Conservation (phyloP, 2,329 filamentous ascomycete genomes). For the Penicillium expansum region DNA sequence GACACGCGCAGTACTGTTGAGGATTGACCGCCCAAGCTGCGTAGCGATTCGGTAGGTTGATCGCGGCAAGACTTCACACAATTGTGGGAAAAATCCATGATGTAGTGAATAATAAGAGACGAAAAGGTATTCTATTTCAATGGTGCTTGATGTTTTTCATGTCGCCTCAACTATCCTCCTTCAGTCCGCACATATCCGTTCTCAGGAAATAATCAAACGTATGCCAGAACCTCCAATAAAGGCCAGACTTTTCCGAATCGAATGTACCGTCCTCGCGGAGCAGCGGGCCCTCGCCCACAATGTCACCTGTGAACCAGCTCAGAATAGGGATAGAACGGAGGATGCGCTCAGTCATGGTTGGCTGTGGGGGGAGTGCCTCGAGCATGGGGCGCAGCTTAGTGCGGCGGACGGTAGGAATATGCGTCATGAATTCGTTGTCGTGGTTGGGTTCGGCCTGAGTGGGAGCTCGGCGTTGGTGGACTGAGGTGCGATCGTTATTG, state of each 20-base stretch:
- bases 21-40: background rate
- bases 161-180: conserved; percentile 46
- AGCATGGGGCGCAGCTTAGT: conserved; percentile 65
- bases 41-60: background rate
- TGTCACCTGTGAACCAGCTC: conserved; percentile 64
- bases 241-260: conserved; percentile 65
- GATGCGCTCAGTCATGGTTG: conserved; percentile 62
- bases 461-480: conserved; percentile 30
- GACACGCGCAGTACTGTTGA: background rate
- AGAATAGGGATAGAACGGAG: conserved; percentile 66
- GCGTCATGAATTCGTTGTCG: conserved; percentile 50
- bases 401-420: conserved; percentile 65
- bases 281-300: conserved; percentile 48
- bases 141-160: background rate
- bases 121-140: background rate
- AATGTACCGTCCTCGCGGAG: conserved; percentile 52
- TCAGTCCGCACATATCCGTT: conserved; percentile 61
- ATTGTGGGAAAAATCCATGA: background rate
- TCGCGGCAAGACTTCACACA: background rate
- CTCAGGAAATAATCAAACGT: conserved; percentile 56
- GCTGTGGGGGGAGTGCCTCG: conserved; percentile 68
- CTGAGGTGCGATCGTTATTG: conserved; percentile 13
- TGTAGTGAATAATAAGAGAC: background rate
- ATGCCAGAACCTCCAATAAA: conserved; percentile 62
- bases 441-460: conserved; percentile 32